Percentiles rank a stretch among this genome's conserved stretches.
phyloP scores from a whole-genome alignment of 2,329 filamentous ascomycete genomes.

The Ascochyta lentis region DNA sequence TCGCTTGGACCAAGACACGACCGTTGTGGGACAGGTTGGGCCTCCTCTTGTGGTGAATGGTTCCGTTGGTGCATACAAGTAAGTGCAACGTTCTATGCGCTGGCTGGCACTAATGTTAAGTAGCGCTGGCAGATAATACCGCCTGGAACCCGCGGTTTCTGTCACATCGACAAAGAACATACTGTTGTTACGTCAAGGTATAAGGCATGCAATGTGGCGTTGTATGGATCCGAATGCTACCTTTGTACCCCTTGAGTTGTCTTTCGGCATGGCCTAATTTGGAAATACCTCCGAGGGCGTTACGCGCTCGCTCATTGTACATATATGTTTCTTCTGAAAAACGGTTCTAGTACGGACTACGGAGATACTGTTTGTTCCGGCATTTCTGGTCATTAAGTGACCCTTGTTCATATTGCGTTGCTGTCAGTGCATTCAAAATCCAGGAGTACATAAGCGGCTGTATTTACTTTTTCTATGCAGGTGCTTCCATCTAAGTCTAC shows the following conservation, averaged over 20 bases:
- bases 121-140: slow-evolving; percentile 5
- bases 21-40: slow-evolving; percentile 39
- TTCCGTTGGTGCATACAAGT: slow-evolving; percentile 16
- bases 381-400: neutral
- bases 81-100: slow-evolving; percentile 2
- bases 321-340: slow-evolving; percentile 4
- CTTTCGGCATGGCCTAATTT: slow-evolving; percentile 17
- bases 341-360: neutral
- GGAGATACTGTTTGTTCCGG: neutral
- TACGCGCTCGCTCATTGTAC: slow-evolving; percentile 3
- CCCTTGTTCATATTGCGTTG: neutral
- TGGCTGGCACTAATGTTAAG: slow-evolving; percentile 6
- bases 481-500: slow-evolving; percentile 4
- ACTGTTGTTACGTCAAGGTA: slow-evolving; percentile 1
- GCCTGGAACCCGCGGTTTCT: neutral
- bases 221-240: slow-evolving; percentile 1
- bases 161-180: neutral
- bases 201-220: slow-evolving; percentile 7
- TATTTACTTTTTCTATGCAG: slow-evolving; percentile 15
- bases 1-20: slow-evolving; percentile 45
- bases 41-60: slow-evolving; percentile 26
- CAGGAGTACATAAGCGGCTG: neutral
- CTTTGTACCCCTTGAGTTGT: neutral
- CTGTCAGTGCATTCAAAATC: neutral
- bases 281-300: slow-evolving; percentile 8